Percentiles rank a stretch among this genome's conserved stretches.
Evolutionary conservation across 2,329 filamentous ascomycete species (phyloP).

Genomic region (Aspergillus latus): DNA sequence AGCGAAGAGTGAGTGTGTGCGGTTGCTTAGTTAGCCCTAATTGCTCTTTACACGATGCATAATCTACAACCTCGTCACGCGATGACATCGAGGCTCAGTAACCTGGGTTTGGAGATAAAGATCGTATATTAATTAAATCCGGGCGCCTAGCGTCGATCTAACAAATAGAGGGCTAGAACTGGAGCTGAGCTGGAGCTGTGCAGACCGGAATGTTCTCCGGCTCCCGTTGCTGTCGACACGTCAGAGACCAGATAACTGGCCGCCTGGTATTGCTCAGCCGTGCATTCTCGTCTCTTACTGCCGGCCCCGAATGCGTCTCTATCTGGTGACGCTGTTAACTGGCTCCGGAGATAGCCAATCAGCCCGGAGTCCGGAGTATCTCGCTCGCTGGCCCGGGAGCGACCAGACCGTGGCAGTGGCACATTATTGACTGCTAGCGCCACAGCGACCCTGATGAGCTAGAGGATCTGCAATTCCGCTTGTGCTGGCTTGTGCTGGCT

Average conservation of each 20-base stretch:
- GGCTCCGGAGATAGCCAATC: not conserved
- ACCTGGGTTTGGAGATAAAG: not conserved
- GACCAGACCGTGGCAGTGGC: no score
- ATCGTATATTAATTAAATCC: no score
- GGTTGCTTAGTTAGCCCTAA: not conserved
- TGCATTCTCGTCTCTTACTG: no score
- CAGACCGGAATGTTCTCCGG: no score
- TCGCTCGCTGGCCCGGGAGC: not conserved
- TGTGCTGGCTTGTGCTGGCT: no score
- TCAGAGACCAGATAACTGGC: not conserved
- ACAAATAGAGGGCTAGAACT: no score
- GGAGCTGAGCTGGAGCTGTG: no score
- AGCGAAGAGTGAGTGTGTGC: not conserved
- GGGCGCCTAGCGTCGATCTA: no score
- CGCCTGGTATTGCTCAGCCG: not conserved
- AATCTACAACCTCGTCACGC: not conserved
- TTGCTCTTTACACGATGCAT: not conserved
- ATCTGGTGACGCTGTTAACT: not conserved
- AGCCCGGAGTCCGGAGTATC: not conserved
- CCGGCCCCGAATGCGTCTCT: not conserved
- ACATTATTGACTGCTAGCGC: not conserved
- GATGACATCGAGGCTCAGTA: not conserved
- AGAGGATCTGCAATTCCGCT: not conserved
- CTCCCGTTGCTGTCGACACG: not conserved
- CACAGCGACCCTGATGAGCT: no score